Conservation (phyloP, 2,329 filamentous ascomycete genomes). For the Neurospora sp. region DNA sequence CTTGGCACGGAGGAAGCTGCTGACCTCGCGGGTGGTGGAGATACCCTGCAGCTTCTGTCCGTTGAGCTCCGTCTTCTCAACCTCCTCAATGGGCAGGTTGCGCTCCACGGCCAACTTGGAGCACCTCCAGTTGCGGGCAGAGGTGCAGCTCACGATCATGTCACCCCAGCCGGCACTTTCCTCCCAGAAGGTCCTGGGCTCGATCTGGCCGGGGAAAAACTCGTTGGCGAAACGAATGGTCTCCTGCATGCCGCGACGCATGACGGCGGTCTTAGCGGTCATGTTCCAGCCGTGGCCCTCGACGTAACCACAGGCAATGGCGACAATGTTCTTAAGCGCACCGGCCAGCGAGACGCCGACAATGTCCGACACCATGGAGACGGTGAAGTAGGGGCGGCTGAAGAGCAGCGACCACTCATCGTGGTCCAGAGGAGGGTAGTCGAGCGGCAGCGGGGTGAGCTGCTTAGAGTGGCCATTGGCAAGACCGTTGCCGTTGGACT, state of each 20-base stretch:
- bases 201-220: constrained; percentile 79
- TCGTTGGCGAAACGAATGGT: constrained; percentile 93
- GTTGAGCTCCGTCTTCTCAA: constrained; percentile 84
- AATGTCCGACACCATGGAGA: constrained; percentile 88
- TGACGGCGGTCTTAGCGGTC: constrained; percentile 97
- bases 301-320: constrained; percentile 87
- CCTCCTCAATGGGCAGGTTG: constrained; percentile 70
- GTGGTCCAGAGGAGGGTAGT: constrained; percentile 83
- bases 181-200: constrained; percentile 85
- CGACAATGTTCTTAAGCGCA: constrained; percentile 94
- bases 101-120: constrained; percentile 79
- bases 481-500: constrained; percentile 31
- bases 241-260: constrained; percentile 90
- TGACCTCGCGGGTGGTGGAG: constrained; percentile 82
- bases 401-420: constrained; percentile 75
- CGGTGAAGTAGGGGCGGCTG: constrained; percentile 95
- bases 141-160: constrained; percentile 85
- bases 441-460: constrained; percentile 64
- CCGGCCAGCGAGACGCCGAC: constrained; percentile 91
- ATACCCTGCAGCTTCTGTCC: constrained; percentile 96
- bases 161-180: constrained; percentile 93
- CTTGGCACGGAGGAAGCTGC: constrained; percentile 72
- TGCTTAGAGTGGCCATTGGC: constrained; percentile 45
- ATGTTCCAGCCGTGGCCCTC: constrained; percentile 95
- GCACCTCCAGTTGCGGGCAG: constrained; percentile 88